Evolutionary conservation across 371 early-diverging fungal genomes (phyloP).

Genomic region (Amoeboaphelidium protococcarum): DNA sequence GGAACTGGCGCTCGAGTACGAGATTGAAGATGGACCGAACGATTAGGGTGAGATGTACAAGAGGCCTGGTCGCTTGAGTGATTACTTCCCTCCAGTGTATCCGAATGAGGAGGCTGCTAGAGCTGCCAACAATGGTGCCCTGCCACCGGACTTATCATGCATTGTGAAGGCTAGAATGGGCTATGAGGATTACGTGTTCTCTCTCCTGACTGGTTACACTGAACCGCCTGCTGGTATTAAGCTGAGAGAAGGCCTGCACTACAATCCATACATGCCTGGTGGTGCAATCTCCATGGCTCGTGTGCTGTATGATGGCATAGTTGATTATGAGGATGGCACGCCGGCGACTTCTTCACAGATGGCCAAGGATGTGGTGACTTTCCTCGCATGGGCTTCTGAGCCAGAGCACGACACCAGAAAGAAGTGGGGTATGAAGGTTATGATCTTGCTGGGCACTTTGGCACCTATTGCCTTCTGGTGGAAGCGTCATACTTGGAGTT

Average conservation of each 20-base stretch:
- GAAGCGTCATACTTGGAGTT: slow-evolving; percentile 24
- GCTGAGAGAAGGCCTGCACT: slow-evolving; percentile 81
- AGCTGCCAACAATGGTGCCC: slow-evolving; percentile 83
- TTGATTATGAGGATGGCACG: slow-evolving; percentile 94
- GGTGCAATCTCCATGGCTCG: slow-evolving; percentile 95
- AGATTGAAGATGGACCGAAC: slow-evolving; percentile 81
- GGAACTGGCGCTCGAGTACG: slow-evolving; percentile 68
- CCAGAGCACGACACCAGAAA: slow-evolving; percentile 92
- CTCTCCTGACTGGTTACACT: slow-evolving; percentile 77
- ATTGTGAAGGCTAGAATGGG: slow-evolving; percentile 87
- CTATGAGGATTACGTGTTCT: slow-evolving; percentile 84
- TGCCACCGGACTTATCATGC: slow-evolving; percentile 84
- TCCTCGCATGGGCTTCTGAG: slow-evolving; percentile 82
- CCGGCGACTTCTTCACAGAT: slow-evolving; percentile 89
- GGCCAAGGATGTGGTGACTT: slow-evolving; percentile 84
- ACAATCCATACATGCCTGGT: slow-evolving; percentile 97
- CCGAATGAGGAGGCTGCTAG: slow-evolving; percentile 90
- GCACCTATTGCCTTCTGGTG: slow-evolving; percentile 17
- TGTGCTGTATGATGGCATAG: slow-evolving; percentile 68
- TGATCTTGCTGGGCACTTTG: slow-evolving; percentile 25
- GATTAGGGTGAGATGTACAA: slow-evolving; percentile 75
- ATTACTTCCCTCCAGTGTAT: slow-evolving; percentile 77
- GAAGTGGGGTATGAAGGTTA: slow-evolving; percentile 75
- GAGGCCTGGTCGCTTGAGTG: slow-evolving; percentile 75
- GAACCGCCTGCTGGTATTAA: slow-evolving; percentile 88